phyloP scores from a whole-genome alignment of 352 stramenopile genomes.

The Phytophthora uliginosa region DNA sequence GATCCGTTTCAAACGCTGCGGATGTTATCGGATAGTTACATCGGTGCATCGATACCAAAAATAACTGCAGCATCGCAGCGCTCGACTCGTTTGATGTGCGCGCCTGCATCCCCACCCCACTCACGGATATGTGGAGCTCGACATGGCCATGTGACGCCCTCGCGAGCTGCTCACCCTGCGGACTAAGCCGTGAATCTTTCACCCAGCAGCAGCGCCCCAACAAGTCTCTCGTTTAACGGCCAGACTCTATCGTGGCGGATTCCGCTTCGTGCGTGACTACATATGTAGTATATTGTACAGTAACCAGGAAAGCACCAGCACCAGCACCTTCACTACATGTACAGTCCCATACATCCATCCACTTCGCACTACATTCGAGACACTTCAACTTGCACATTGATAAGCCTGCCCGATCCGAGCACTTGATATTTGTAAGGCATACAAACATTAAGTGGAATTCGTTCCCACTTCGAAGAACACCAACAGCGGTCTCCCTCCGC shows the following conservation, averaged over 20 bases:
- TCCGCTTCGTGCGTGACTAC: no score
- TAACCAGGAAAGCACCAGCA: no score
- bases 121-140: background rate
- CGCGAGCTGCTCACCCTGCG: background rate
- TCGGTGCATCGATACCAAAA: no score
- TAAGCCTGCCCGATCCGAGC: background rate
- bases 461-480: conserved; percentile 3
- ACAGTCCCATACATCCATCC: no score
- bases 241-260: no score
- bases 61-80: no score
- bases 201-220: no score
- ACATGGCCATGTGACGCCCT: background rate
- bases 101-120: background rate
- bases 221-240: no score
- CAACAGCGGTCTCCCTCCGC: background rate
- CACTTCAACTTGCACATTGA: conserved; percentile 11
- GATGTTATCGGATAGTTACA: no score
- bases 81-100: background rate
- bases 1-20: conserved; percentile 3
- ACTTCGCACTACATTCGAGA: background rate
- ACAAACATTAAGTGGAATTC: conserved; percentile 14
- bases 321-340: background rate
- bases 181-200: no score
- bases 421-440: conserved; percentile 13
- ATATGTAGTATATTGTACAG: no score